These are phyloP conservation scores for Geotrichum bryndzae DNA, from an alignment of 1,139 yeast species.

Conservation along the genomic window DNA sequence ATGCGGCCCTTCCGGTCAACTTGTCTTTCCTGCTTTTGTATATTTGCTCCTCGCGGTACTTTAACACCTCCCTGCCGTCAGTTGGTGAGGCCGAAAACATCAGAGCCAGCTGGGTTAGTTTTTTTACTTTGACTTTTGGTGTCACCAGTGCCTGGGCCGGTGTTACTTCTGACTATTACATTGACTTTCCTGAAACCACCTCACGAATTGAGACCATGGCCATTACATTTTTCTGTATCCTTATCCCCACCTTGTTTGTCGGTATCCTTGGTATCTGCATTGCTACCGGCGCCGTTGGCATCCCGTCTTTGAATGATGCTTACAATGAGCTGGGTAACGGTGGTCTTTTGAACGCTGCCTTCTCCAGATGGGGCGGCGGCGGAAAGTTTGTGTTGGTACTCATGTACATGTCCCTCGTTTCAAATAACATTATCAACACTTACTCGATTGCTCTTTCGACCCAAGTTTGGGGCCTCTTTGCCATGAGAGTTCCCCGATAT, in stretches of 20 bases:
- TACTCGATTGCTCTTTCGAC: conserved; percentile 80
- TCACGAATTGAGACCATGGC: conserved; percentile 51
- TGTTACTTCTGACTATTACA: conserved; percentile 77
- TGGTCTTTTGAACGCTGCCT: conserved; percentile 64
- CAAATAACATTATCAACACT: conserved; percentile 74
- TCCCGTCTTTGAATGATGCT: conserved; percentile 54
- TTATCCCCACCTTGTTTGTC: conserved; percentile 71
- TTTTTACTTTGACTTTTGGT: conserved; percentile 69
- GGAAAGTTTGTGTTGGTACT: conserved; percentile 71
- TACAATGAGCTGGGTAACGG: conserved; percentile 67
- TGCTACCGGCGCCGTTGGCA: conserved; percentile 57
- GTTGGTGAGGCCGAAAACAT: conserved; percentile 42
- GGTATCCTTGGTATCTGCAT: conserved; percentile 68
- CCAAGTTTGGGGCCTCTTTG: conserved; percentile 59
- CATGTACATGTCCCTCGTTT: conserved; percentile 65
- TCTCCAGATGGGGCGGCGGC: conserved; percentile 67
- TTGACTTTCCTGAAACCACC: conserved; percentile 71
- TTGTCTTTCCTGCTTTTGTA: conserved; percentile 65
- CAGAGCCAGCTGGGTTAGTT: conserved; percentile 66
- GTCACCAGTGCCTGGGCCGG: conserved; percentile 91
- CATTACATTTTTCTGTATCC: conserved; percentile 63
- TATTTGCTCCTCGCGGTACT: conserved; percentile 56
- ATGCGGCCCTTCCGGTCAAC: conserved; percentile 63
- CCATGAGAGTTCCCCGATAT: conserved; percentile 74
- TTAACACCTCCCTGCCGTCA: conserved; percentile 39